These are phyloP conservation scores for Populus hybrid DNA, from an alignment of 441 rosid species.

Conservation along the genomic window DNA sequence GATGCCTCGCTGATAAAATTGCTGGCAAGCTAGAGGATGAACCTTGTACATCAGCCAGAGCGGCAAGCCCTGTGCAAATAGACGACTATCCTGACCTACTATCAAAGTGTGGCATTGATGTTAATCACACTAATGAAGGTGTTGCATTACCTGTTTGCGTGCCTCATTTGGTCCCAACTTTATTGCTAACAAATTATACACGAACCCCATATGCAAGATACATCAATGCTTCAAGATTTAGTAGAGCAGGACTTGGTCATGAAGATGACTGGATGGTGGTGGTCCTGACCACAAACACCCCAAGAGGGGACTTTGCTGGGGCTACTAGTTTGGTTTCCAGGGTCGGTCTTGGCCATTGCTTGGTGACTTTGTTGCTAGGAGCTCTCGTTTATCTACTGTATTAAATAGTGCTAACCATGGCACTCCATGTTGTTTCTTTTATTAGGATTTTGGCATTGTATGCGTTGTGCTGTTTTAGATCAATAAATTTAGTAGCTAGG, in stretches of 20 bases:
- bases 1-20: constrained; percentile 54
- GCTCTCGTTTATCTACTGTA: constrained; percentile 6
- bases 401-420: neutral
- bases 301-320: constrained; percentile 44
- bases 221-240: constrained; percentile 52
- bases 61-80: constrained; percentile 30
- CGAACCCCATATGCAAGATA: constrained; percentile 41
- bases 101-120: constrained; percentile 55
- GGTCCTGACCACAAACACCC: constrained; percentile 44
- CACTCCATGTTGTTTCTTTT: neutral
- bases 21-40: constrained; percentile 47
- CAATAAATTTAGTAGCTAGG: neutral
- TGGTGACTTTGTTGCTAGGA: constrained; percentile 12
- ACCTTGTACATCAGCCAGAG: constrained; percentile 39
- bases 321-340: constrained; percentile 5
- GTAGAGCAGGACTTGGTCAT: constrained; percentile 58
- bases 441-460: neutral
- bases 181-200: constrained; percentile 70
- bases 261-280: constrained; percentile 77
- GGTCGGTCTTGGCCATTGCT: constrained; percentile 18
- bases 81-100: constrained; percentile 35
- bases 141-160: constrained; percentile 69
- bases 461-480: neutral
- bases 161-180: constrained; percentile 44
- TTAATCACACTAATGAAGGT: constrained; percentile 46